Evolutionary conservation across 108 stramenopile species (phyloP).

Genomic region (Bacterosira constricta): DNA sequence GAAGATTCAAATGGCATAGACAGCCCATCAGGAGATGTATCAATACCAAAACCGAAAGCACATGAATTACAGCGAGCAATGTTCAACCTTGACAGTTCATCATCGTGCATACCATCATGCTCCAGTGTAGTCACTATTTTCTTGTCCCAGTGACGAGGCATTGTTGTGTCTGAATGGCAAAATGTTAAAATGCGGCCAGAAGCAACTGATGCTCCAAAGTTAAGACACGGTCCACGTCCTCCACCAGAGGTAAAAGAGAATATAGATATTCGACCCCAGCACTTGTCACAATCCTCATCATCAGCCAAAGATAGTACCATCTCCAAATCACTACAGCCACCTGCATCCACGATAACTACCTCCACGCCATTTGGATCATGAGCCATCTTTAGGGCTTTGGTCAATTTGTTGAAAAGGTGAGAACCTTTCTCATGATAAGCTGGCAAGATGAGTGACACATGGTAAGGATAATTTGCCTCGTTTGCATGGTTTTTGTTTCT

Average conservation of each 20-base stretch:
- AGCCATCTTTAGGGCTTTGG: slow-evolving; percentile 23
- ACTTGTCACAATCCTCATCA: not conserved
- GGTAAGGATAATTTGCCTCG: slow-evolving; percentile 22
- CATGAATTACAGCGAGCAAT: slow-evolving; percentile 50
- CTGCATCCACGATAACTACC: slow-evolving; percentile 67
- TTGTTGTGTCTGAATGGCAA: slow-evolving; percentile 77
- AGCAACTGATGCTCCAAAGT: slow-evolving; percentile 71
- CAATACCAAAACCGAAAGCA: slow-evolving; percentile 79
- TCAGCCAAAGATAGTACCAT: slow-evolving; percentile 2
- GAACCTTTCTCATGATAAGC: slow-evolving; percentile 55
- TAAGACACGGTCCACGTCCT: slow-evolving; percentile 82
- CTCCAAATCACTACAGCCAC: slow-evolving; percentile 48
- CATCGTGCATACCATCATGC: slow-evolving; percentile 9
- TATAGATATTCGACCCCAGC: slow-evolving; percentile 46
- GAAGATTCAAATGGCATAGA: slow-evolving; percentile 27
- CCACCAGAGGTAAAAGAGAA: slow-evolving; percentile 54
- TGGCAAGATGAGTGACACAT: slow-evolving; percentile 70
- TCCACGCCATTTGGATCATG: slow-evolving; percentile 42
- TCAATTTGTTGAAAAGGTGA: slow-evolving; percentile 31
- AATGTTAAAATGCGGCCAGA: slow-evolving; percentile 69
- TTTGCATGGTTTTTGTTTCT: slow-evolving; percentile 1
- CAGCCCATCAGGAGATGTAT: slow-evolving; percentile 55
- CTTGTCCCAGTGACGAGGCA: slow-evolving; percentile 64
- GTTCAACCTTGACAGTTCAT: not conserved
- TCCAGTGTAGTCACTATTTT: slow-evolving; percentile 39